Evolutionary conservation across 192 early-diverging fungal species (phyloP).

Genomic region (Backusella liffmaniae): DNA sequence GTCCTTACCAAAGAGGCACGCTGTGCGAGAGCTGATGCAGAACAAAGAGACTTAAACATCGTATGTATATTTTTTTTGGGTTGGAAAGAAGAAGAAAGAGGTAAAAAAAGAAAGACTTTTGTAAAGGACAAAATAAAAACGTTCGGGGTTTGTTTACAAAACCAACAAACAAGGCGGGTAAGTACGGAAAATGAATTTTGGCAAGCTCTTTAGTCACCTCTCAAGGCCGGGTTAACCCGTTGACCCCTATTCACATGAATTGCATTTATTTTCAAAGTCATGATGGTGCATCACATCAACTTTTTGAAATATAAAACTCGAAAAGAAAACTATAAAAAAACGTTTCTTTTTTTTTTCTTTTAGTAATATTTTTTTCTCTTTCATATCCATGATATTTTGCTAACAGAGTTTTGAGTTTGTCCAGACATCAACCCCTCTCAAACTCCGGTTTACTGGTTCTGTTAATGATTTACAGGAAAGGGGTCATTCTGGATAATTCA

Average conservation of each 20-base stretch:
- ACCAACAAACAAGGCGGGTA: constrained; percentile 14
- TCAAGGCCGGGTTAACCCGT: neutral
- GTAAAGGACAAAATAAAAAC: neutral
- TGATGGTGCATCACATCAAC: neutral
- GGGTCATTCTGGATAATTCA: neutral
- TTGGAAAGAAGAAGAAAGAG: neutral
- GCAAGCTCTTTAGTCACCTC: neutral
- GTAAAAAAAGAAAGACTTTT: neutral
- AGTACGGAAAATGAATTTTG: constrained; percentile 13
- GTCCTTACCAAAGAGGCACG: constrained; percentile 30
- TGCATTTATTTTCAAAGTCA: neutral
- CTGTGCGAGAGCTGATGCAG: constrained; percentile 24
- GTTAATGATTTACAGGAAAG: neutral
- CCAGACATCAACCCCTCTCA: neutral
- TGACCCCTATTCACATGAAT: neutral
- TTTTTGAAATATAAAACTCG: neutral
- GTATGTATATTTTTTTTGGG: neutral
- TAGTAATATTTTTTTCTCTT: neutral
- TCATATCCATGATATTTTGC: neutral
- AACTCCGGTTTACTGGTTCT: neutral
- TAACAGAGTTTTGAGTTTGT: neutral
- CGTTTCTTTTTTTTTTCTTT: neutral
- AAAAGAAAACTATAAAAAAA: neutral
- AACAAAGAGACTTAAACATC: constrained; percentile 34
- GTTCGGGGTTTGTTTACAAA: constrained; percentile 12